A percentile compares a stretch with the other conserved stretches of the same genome.
phyloP scores from a whole-genome alignment of 192 early-diverging fungal species.

The Ramicandelaber brevisporus region DNA sequence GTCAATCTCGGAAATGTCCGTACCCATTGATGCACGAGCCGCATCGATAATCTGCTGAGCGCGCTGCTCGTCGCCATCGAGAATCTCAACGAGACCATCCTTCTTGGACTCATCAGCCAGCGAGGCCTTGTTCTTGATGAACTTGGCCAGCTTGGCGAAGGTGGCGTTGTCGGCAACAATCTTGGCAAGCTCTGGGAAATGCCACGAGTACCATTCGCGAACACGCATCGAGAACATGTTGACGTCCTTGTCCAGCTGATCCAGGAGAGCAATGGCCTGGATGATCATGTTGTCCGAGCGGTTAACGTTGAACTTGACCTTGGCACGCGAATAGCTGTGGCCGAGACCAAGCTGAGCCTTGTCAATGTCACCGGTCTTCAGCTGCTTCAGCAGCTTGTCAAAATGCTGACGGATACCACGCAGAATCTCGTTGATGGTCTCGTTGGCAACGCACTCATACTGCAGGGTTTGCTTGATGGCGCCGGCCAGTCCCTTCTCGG shows the following conservation, averaged over 20 bases:
- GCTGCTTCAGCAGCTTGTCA: constrained; percentile 62
- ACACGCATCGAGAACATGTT: constrained; percentile 95
- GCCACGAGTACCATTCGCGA: constrained; percentile 99
- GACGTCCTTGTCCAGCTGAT: constrained; percentile 96
- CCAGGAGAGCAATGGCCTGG: constrained; percentile 77
- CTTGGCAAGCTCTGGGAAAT: constrained; percentile 96
- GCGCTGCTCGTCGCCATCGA: constrained; percentile 49
- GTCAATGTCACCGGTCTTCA: constrained; percentile 82
- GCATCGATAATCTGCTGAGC: constrained; percentile 81
- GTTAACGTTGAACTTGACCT: constrained; percentile 99
- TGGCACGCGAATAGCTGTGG: constrained; percentile 93
- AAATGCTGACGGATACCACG: constrained; percentile 83
- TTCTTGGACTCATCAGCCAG: constrained; percentile 43
- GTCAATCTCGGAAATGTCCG: constrained; percentile 87
- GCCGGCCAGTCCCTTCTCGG: constrained; percentile 63
- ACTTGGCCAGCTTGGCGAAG: constrained; percentile 71
- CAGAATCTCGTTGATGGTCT: constrained; percentile 66
- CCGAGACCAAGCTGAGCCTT: constrained; percentile 90
- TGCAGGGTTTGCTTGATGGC: constrained; percentile 31
- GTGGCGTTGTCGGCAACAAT: constrained; percentile 80
- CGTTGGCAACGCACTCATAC: constrained; percentile 53
- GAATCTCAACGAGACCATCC: constrained; percentile 56
- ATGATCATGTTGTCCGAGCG: constrained; percentile 92
- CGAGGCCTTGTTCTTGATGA: constrained; percentile 80
- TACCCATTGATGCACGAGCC: constrained; percentile 90